Conservation (phyloP, 345 rosid species). For the Rhodomyrtus tomentosa region DNA sequence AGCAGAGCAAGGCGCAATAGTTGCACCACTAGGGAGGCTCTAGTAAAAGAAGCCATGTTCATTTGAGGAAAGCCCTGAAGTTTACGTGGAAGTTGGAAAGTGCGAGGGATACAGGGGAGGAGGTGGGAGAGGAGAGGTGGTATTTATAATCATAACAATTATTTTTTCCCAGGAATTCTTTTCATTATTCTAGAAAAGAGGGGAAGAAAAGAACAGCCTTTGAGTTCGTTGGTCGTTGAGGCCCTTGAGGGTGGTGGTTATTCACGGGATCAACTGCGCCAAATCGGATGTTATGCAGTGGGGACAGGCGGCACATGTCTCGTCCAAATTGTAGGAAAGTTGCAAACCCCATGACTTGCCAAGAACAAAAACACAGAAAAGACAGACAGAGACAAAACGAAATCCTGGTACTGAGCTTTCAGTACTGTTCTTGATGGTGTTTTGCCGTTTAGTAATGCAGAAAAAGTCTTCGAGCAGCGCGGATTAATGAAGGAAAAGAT, state of each 20-base stretch:
- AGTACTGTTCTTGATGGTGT: not conserved
- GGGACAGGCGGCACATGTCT: conserved; percentile 1
- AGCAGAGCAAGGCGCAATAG: conserved; percentile 4
- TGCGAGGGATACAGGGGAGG: not conserved
- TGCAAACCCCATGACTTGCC: not conserved
- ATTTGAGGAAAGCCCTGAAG: not conserved
- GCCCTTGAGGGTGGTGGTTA: conserved; percentile 12
- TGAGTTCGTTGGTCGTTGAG: conserved; percentile 29
- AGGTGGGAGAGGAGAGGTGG: not conserved
- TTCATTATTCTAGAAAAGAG: not conserved
- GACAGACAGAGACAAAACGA: not conserved
- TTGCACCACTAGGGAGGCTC: not conserved
- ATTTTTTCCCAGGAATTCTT: not conserved
- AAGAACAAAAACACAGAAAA: not conserved
- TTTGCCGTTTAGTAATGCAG: not conserved
- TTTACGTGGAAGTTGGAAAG: not conserved
- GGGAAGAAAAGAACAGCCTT: not conserved
- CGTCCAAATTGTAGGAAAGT: not conserved
- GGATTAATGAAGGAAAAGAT: not conserved
- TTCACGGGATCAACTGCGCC: conserved; percentile 52
- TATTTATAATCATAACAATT: not conserved
- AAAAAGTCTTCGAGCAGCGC: not conserved
- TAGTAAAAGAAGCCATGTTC: not conserved
- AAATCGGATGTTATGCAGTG: conserved; percentile 18
- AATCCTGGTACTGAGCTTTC: not conserved